Evolutionary conservation across 2,329 filamentous ascomycete species (phyloP).

Genomic region (Emmonsiellopsis sp.): DNA sequence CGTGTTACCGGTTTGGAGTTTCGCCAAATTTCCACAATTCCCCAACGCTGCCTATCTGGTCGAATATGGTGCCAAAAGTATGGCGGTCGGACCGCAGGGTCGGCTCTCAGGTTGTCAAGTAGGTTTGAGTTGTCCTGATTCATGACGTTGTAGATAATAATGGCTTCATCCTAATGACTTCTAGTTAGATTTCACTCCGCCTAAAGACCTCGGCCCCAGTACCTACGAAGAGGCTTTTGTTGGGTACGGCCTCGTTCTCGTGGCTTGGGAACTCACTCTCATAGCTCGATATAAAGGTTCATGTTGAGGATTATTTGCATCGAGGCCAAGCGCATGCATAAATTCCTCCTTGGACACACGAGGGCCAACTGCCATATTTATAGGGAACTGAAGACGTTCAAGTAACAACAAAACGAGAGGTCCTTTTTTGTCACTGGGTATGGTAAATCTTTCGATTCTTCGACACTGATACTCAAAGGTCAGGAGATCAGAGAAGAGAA

Average conservation of each 20-base stretch:
- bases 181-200: not conserved
- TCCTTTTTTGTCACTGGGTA: not conserved
- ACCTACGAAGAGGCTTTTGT: not conserved
- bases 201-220: not conserved
- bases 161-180: conserved; percentile 32
- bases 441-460: not conserved
- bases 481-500: not conserved
- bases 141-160: conserved; percentile 32
- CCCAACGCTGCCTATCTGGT: conserved; percentile 33
- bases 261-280: conserved; percentile 25
- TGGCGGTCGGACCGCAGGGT: conserved; percentile 29
- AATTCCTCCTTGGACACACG: conserved; percentile 38
- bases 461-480: not conserved
- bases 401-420: not conserved
- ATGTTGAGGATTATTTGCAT: conserved; percentile 31
- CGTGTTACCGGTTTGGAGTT: conserved; percentile 30
- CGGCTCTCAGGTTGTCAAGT: conserved; percentile 29
- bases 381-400: not conserved
- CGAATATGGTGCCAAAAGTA: conserved; percentile 40
- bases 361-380: conserved; percentile 29
- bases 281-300: conserved; percentile 37
- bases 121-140: conserved; percentile 32
- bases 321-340: conserved; percentile 34
- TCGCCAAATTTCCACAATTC: conserved; percentile 33
- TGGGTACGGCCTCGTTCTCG: not conserved